A percentile compares a stretch with the other conserved stretches of the same genome.
phyloP scores from a whole-genome alignment of 1,284 basidiomycete genomes.

The Bjerkandera adusta region DNA sequence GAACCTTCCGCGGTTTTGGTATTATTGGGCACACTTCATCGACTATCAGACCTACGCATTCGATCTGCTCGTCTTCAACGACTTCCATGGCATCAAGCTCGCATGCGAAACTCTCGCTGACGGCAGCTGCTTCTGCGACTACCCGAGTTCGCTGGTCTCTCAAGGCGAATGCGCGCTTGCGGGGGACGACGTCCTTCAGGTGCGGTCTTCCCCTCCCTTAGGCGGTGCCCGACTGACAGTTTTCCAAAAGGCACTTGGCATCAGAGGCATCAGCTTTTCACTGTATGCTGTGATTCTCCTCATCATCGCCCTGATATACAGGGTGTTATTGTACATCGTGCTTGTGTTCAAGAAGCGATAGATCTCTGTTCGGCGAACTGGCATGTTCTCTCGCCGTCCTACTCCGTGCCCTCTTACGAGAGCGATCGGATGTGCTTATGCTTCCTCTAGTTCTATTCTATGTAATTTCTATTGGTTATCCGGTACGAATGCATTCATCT shows the following conservation, averaged over 20 bases:
- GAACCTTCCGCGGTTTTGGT: constrained; percentile 59
- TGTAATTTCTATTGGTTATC: too few species aligned
- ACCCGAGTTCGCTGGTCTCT: constrained; percentile 25
- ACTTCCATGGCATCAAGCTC: constrained; percentile 48
- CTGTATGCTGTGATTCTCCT: constrained; percentile 20
- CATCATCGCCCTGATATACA: constrained; percentile 19
- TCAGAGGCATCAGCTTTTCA: constrained; percentile 16
- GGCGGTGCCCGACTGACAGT: neutral
- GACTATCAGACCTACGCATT: constrained; percentile 48
- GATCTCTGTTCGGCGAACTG: neutral
- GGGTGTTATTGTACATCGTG: constrained; percentile 18
- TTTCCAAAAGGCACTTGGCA: constrained; percentile 13
- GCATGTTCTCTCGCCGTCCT: neutral
- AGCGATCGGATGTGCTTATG: too few species aligned
- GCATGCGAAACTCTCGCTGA: constrained; percentile 33
- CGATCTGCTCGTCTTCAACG: constrained; percentile 42
- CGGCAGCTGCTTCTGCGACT: constrained; percentile 30
- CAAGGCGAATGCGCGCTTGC: constrained; percentile 25
- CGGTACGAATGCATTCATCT: too few species aligned
- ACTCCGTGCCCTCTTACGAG: too few species aligned
- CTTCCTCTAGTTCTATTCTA: too few species aligned
- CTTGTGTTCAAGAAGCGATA: constrained; percentile 21
- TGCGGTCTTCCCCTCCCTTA: too few species aligned
- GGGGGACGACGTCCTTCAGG: constrained; percentile 31
- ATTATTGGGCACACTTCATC: constrained; percentile 54